These are phyloP conservation scores for Westerdykella ornata DNA, from an alignment of 2,329 filamentous ascomycete genomes.

Conservation along the genomic window DNA sequence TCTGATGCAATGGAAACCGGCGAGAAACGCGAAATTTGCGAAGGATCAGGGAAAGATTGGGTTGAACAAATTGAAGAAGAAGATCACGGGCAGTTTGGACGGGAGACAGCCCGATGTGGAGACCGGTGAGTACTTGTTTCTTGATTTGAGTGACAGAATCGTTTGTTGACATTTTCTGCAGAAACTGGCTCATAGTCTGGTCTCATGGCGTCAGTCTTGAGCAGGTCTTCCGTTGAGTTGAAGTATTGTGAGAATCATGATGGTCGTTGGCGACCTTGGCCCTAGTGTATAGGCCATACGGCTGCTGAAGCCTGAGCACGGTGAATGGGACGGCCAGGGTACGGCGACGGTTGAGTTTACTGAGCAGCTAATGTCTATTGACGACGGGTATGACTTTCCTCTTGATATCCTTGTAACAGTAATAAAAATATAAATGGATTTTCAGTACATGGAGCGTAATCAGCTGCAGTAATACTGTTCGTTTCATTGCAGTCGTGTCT, in stretches of 20 bases:
- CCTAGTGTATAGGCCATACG: slow-evolving; percentile 15
- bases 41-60: slow-evolving; percentile 82
- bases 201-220: not conserved
- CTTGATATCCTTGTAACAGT: no score
- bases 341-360: no score
- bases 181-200: slow-evolving; percentile 7
- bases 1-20: slow-evolving; percentile 91
- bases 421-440: no score
- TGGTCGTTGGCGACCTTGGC: no score
- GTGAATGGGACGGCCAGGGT: not conserved
- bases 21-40: slow-evolving; percentile 76
- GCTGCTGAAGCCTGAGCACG: not conserved
- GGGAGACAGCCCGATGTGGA: slow-evolving; percentile 84
- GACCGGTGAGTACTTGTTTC: slow-evolving; percentile 46
- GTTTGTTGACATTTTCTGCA: slow-evolving; percentile 1
- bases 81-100: slow-evolving; percentile 62
- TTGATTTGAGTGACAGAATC: not conserved
- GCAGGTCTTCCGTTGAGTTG: not conserved
- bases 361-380: no score
- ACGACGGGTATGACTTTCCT: no score
- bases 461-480: no score
- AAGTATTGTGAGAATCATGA: no score
- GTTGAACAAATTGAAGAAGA: slow-evolving; percentile 65
- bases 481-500: no score
- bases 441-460: no score